Percentiles rank a stretch among this genome's conserved stretches.
Conservation (phyloP, 805 yeast genomes). For the Lipomyces mesembrius region DNA sequence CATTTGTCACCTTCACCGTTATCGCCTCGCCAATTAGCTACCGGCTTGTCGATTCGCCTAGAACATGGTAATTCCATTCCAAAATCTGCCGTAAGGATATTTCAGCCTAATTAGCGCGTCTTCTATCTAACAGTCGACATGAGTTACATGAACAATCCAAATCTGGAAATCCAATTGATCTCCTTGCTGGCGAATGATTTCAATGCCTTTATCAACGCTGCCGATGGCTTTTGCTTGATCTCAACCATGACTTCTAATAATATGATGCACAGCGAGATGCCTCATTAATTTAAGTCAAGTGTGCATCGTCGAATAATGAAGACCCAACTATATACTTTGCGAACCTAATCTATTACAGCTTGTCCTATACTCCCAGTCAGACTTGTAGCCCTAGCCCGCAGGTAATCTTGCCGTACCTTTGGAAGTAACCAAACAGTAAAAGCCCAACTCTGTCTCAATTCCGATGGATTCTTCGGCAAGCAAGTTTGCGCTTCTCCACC, state of each 20-base stretch:
- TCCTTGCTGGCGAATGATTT: conserved; percentile 22
- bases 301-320: too few species aligned
- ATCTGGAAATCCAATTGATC: neutral
- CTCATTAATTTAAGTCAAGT: too few species aligned
- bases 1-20: conserved; percentile 28
- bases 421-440: too few species aligned
- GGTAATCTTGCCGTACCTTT: too few species aligned
- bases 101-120: conserved; percentile 33
- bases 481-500: too few species aligned
- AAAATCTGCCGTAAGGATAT: conserved; percentile 32
- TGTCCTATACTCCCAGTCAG: too few species aligned
- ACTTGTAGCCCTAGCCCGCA: too few species aligned
- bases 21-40: conserved; percentile 32
- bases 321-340: too few species aligned
- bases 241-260: neutral
- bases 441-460: too few species aligned
- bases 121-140: conserved; percentile 20
- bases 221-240: conserved; percentile 16
- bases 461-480: too few species aligned
- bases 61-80: conserved; percentile 32
- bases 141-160: neutral
- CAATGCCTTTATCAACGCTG: conserved; percentile 19
- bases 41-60: conserved; percentile 34
- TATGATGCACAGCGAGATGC: too few species aligned
- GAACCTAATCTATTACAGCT: too few species aligned